Percentiles rank a stretch among this genome's conserved stretches.
Evolutionary conservation across 768 basidiomycete genomes (phyloP).

Genomic region (Candolleomyces aberdarensis): DNA sequence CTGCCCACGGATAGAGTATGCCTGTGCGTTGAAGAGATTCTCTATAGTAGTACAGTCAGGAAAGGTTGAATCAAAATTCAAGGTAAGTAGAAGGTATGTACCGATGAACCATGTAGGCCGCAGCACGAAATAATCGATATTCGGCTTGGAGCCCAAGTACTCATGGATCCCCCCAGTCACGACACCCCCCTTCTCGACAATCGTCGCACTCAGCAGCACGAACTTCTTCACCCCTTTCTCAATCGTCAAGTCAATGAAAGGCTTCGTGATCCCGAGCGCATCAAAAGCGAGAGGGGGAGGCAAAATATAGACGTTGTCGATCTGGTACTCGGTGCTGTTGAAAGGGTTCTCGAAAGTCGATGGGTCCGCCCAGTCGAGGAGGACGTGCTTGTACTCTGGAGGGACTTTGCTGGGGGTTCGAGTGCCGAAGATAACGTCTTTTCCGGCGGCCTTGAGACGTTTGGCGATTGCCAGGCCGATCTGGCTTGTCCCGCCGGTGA

Average conservation of each 20-base stretch:
- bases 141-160: slow-evolving; percentile 25
- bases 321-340: slow-evolving; percentile 1
- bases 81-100: slow-evolving; percentile 7
- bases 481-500: slow-evolving; percentile 26
- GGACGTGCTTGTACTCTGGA: slow-evolving; percentile 15
- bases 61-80: not conserved
- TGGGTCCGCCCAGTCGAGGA: slow-evolving; percentile 34
- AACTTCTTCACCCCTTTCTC: slow-evolving; percentile 25
- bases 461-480: slow-evolving; percentile 18
- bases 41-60: not conserved
- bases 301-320: slow-evolving; percentile 32
- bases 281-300: slow-evolving; percentile 17
- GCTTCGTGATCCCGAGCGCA: slow-evolving; percentile 17
- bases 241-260: slow-evolving; percentile 28
- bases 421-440: slow-evolving; percentile 13
- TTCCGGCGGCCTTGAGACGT: slow-evolving; percentile 14
- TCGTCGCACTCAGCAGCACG: slow-evolving; percentile 22
- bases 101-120: slow-evolving; percentile 39
- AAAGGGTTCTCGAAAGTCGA: slow-evolving; percentile 15
- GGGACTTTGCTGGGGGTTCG: not conserved
- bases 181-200: not conserved
- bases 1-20: not conserved
- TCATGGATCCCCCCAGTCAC: slow-evolving; percentile 28
- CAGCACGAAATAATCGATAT: slow-evolving; percentile 31
- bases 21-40: not conserved